Percentiles rank a stretch among this genome's conserved stretches.
Evolutionary conservation across 2,329 filamentous ascomycete genomes (phyloP).

Genomic region (Aspergillus udagawae): DNA sequence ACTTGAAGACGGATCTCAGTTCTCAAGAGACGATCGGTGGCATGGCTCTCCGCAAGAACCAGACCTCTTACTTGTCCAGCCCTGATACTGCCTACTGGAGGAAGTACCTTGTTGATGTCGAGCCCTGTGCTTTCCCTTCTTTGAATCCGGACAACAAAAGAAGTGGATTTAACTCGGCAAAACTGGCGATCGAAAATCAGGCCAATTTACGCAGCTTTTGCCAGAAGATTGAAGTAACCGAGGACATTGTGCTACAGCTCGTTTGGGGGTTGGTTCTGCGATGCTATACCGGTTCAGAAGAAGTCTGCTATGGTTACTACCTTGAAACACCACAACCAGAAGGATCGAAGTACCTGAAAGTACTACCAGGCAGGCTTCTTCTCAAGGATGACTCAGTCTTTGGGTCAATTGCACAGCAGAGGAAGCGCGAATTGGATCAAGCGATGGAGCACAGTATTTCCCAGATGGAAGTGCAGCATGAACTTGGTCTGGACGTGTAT

Average conservation of each 20-base stretch:
- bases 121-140: conserved; percentile 46
- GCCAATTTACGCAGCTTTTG: conserved; percentile 22
- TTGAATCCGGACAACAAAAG: conserved; percentile 12
- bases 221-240: conserved; percentile 15
- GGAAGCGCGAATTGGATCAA: conserved; percentile 16
- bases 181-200: conserved; percentile 17
- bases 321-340: conserved; percentile 31
- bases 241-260: conserved; percentile 32
- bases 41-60: conserved; percentile 20
- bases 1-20: conserved; percentile 5
- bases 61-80: conserved; percentile 20
- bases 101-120: conserved; percentile 39
- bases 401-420: conserved; percentile 17
- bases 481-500: conserved; percentile 21
- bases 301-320: conserved; percentile 45
- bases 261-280: conserved; percentile 45
- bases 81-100: conserved; percentile 44
- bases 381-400: conserved; percentile 23
- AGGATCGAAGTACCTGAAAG: conserved; percentile 29
- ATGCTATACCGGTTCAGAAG: conserved; percentile 41
- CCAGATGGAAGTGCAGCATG: conserved; percentile 21
- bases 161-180: conserved; percentile 10
- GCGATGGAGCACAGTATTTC: conserved; percentile 18
- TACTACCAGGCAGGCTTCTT: conserved; percentile 21
- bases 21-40: conserved; percentile 11